Evolutionary conservation across 345 rosid genomes (phyloP).

Genomic region (Eucalyptus decipiens): DNA sequence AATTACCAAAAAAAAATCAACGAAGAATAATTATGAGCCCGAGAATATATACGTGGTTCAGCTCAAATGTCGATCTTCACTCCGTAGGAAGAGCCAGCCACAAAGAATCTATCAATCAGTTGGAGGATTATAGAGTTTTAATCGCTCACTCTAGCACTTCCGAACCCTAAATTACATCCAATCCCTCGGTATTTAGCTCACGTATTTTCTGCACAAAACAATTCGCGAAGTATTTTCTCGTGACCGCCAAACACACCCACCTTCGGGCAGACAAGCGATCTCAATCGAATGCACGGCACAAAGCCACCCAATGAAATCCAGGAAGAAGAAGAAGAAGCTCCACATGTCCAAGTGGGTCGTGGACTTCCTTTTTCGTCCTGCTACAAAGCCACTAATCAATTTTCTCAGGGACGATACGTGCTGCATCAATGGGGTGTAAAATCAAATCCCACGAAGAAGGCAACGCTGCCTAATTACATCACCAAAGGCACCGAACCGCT

Average conservation of each 20-base stretch:
- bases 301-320: neutral
- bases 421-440: neutral
- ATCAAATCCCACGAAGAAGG: neutral
- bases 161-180: neutral
- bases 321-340: neutral
- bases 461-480: neutral
- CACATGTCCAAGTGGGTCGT: neutral
- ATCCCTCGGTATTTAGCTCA: neutral
- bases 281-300: neutral
- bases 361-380: neutral
- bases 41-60: fast-evolving
- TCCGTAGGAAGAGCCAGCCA: neutral
- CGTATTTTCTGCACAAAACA: neutral
- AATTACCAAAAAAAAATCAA: no score
- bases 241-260: neutral
- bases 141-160: neutral
- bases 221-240: neutral
- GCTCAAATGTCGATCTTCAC: neutral
- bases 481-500: neutral
- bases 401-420: neutral
- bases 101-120: neutral
- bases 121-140: neutral
- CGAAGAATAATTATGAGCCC: neutral
- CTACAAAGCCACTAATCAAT: neutral
- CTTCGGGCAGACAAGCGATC: neutral